These are phyloP conservation scores for Xylaria sp. DNA, from an alignment of 2,329 filamentous ascomycete species.

Conservation along the genomic window DNA sequence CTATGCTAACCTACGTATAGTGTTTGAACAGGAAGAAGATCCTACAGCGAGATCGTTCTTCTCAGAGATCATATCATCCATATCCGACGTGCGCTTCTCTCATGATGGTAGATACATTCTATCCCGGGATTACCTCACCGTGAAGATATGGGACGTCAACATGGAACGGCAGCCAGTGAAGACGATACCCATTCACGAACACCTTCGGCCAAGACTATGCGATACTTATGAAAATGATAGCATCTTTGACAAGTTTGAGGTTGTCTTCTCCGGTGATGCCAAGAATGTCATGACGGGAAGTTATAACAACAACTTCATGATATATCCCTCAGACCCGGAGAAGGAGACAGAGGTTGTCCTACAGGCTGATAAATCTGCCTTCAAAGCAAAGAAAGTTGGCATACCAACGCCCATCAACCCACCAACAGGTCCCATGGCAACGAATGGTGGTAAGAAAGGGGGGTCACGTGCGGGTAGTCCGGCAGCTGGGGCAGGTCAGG, in stretches of 20 bases:
- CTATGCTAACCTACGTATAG: constrained; percentile 57
- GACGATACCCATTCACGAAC: constrained; percentile 98
- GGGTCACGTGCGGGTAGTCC: constrained; percentile 90
- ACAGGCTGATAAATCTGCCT: constrained; percentile 97
- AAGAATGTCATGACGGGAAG: constrained; percentile 99
- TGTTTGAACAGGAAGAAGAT: constrained; percentile 99
- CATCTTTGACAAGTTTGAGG: constrained; percentile 99
- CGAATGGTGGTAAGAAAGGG: constrained; percentile 83
- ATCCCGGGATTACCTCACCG: constrained; percentile 95
- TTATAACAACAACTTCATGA: constrained; percentile 99
- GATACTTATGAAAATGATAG: constrained; percentile 99
- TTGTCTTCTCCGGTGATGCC: constrained; percentile 96
- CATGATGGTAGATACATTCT: constrained; percentile 96
- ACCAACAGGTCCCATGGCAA: constrained; percentile 75
- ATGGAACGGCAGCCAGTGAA: constrained; percentile 98
- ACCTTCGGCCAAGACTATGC: constrained; percentile 90
- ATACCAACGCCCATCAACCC: constrained; percentile 96
- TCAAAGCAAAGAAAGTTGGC: constrained; percentile 99
- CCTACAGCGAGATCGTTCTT: constrained; percentile 98
- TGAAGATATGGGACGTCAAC: constrained; percentile 99
- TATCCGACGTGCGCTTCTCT: constrained; percentile 98
- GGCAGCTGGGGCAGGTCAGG: constrained; percentile 78
- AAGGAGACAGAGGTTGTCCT: constrained; percentile 97
- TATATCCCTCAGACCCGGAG: constrained; percentile 94
- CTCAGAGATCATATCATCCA: constrained; percentile 99